Evolutionary conservation across 164 flowering plant species (phyloP).

Genomic region (Amborella trichopoda): DNA sequence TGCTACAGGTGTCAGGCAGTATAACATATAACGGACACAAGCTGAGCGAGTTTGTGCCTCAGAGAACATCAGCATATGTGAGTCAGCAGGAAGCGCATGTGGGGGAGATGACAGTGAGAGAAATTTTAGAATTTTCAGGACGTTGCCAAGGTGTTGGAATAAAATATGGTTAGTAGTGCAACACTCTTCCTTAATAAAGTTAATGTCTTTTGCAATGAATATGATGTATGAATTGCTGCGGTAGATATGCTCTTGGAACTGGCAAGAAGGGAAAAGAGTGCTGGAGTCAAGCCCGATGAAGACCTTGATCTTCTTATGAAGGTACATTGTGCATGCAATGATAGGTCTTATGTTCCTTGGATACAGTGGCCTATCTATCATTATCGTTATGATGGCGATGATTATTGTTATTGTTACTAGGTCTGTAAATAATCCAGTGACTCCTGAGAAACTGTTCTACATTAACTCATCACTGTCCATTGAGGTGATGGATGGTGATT

Average conservation of each 20-base stretch:
- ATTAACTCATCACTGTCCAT: no score
- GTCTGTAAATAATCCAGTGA: no score
- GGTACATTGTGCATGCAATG: no score
- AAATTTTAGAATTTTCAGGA: slow-evolving; percentile 80
- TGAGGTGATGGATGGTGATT: no score
- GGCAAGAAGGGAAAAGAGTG: slow-evolving; percentile 77
- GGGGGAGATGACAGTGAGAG: slow-evolving; percentile 95
- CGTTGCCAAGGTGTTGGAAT: slow-evolving; percentile 88
- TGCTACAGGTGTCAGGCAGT: slow-evolving; percentile 61
- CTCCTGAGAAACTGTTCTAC: no score
- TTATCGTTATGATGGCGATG: neutral
- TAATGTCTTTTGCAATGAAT: neutral
- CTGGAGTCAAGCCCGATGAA: slow-evolving; percentile 84
- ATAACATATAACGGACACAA: slow-evolving; percentile 75
- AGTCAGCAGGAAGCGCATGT: slow-evolving; percentile 88
- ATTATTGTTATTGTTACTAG: neutral
- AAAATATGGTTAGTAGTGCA: slow-evolving; percentile 52
- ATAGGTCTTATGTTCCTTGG: no score
- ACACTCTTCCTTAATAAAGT: neutral
- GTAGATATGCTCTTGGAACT: slow-evolving; percentile 95
- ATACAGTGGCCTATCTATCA: slow-evolving; percentile 1
- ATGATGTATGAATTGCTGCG: neutral
- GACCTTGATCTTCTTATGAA: slow-evolving; percentile 98
- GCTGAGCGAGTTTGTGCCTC: slow-evolving; percentile 72
- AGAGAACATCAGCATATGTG: slow-evolving; percentile 79